Evolutionary conservation across 148 eudicot species (phyloP).

Genomic region (Bassia scoparia): DNA sequence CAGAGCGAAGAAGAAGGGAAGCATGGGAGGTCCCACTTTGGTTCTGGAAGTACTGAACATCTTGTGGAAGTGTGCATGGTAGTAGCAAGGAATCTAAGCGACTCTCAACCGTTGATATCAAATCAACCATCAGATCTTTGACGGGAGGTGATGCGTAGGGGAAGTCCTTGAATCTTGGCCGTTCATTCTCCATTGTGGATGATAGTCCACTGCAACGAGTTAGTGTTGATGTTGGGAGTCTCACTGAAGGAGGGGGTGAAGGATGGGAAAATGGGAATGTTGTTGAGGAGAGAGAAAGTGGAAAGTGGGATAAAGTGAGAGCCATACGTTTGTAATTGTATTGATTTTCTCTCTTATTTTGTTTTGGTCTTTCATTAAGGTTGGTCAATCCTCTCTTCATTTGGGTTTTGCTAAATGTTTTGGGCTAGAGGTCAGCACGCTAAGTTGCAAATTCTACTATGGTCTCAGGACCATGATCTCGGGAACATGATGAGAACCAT

Average conservation of each 20-base stretch:
- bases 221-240: background rate
- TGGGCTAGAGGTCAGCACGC: no score
- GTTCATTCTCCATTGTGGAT: conserved; percentile 27
- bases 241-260: background rate
- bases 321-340: conserved; percentile 9
- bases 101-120: conserved; percentile 53
- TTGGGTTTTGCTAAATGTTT: no score
- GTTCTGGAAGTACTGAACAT: conserved; percentile 49
- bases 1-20: conserved; percentile 59
- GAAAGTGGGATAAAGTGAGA: background rate
- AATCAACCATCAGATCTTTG: conserved; percentile 61
- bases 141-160: conserved; percentile 60
- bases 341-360: background rate
- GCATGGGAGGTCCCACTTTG: conserved; percentile 42
- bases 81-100: conserved; percentile 46
- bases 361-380: background rate
- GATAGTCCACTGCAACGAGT: background rate
- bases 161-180: conserved; percentile 55
- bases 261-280: background rate
- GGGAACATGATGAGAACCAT: no score
- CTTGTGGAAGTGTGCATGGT: conserved; percentile 65
- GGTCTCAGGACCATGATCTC: no score
- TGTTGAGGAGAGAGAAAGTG: conserved; percentile 5
- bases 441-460: no score
- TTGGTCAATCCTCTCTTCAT: no score